phyloP scores from a whole-genome alignment of 106 monocot genomes.

The Allium cepa region DNA sequence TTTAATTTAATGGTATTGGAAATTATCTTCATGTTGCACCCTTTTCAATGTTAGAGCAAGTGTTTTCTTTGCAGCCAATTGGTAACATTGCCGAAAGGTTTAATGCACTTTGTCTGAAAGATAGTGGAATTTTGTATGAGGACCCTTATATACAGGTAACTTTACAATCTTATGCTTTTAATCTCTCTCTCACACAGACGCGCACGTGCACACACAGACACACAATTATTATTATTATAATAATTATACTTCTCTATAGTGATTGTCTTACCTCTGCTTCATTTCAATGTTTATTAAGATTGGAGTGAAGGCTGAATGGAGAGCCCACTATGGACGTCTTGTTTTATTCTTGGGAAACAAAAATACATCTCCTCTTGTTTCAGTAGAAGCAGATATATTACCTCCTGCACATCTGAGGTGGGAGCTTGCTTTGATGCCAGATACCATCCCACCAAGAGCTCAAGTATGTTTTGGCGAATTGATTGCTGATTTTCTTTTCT shows the following conservation, averaged over 20 bases:
- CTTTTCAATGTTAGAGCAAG: too few species aligned
- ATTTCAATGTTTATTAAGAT: conserved; percentile 31
- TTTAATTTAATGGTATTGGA: too few species aligned
- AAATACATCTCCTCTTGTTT: conserved; percentile 71
- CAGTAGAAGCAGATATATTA: conserved; percentile 66
- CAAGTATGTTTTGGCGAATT: conserved; percentile 33
- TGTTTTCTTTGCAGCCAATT: conserved; percentile 59
- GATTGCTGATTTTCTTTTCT: too few species aligned
- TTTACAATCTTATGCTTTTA: too few species aligned
- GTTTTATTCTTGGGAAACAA: conserved; percentile 98
- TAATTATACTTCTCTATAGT: neutral
- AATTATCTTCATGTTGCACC: too few species aligned
- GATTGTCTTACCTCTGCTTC: neutral
- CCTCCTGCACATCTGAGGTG: conserved; percentile 82
- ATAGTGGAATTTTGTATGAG: conserved; percentile 94
- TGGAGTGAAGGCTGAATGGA: conserved; percentile 93
- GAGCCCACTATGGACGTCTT: conserved; percentile 77
- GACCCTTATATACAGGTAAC: conserved; percentile 92
- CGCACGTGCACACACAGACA: too few species aligned
- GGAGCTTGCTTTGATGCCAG: conserved; percentile 78
- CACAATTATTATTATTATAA: too few species aligned
- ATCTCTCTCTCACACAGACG: too few species aligned
- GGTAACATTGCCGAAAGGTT: conserved; percentile 77
- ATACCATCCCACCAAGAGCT: conserved; percentile 98
- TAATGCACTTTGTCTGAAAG: conserved; percentile 76